Evolutionary conservation across 2,329 filamentous ascomycete genomes (phyloP), one percentile per base, ranked within the genome.

Genomic region (Tolypocladium tropicale): DNA sequence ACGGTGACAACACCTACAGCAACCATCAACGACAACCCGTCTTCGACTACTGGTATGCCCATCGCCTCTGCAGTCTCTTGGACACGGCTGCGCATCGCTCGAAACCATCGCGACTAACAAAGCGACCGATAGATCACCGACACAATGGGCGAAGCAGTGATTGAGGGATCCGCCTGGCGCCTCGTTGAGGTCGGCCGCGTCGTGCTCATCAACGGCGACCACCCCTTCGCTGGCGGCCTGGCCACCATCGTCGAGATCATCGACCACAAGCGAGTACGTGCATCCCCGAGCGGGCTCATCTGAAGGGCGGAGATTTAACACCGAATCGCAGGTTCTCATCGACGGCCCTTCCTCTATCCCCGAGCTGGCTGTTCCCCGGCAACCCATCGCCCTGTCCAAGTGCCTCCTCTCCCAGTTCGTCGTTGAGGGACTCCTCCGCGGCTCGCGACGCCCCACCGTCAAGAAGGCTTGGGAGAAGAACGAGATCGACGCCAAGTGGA

Each of bases 241-340:
- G 95, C 92, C 71, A 81, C 86, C 71, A 93, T 99, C 73, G 91
- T 96, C 78, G 93, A 99, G 86, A 97, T 99, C 78, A 94, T 99
- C 81, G 94, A 99, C 81, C 93, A 99, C 88, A 96, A 96, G 86
- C 91, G 94, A 80, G 94, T 99, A 95, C 75, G 94, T 90, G 73
- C 53, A 57, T 12, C 46, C 28, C n/a, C 3, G 18, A 50, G 28
- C 28, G 46, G 30, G 18, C 28, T 32, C 33, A 30, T 18, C 16
- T 9, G 16, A 46, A 9, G n/a, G 46, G 39, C 48, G 25, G 36
- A 34, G 12, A 18, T 50, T 36, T 53, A 33, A 52, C 56, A 53
- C 21, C 52, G 37, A 23, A 36, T 62, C 70, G 63, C 76, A 99
- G 94, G 90, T 91, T 78, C 87, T 99, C 75, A 84, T 99, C 74